Conservation (phyloP, 768 basidiomycete genomes). For the Fomitopsis pulvina region DNA sequence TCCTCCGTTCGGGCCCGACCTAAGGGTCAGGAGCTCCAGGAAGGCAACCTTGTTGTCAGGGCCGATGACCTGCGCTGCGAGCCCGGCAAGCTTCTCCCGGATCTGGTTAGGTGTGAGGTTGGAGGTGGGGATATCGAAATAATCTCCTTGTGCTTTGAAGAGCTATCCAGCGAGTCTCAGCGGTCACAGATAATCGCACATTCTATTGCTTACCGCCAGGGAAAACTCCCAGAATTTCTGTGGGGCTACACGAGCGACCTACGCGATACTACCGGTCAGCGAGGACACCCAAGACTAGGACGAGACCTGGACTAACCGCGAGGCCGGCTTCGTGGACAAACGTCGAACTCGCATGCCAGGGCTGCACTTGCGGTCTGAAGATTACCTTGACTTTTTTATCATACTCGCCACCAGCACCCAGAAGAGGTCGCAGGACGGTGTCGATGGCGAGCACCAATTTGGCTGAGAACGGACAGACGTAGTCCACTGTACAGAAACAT, state of each 20-base stretch:
- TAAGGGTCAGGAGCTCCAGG: slow-evolving; percentile 55
- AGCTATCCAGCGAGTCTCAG: slow-evolving; percentile 38
- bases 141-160: slow-evolving; percentile 71
- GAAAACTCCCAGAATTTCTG: slow-evolving; percentile 79
- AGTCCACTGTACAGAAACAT: slow-evolving; percentile 52
- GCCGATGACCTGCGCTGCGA: slow-evolving; percentile 51
- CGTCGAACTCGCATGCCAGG: slow-evolving; percentile 76
- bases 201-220: slow-evolving; percentile 37
- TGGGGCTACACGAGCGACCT: slow-evolving; percentile 69
- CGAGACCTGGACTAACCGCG: slow-evolving; percentile 56
- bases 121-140: slow-evolving; percentile 69
- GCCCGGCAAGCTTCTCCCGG: slow-evolving; percentile 61
- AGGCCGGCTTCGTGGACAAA: slow-evolving; percentile 77
- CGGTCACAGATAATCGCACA: background rate
- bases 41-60: slow-evolving; percentile 44
- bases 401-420: slow-evolving; percentile 55
- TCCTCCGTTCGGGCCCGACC: slow-evolving; percentile 69
- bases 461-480: slow-evolving; percentile 79
- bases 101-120: slow-evolving; percentile 63
- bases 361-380: slow-evolving; percentile 66
- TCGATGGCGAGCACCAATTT: slow-evolving; percentile 59
- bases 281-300: no score
- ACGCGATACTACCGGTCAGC: background rate
- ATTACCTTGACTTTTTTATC: slow-evolving; percentile 69
- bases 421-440: slow-evolving; percentile 48